Evolutionary conservation across 139 green algal genomes (phyloP), one percentile per base, ranked within the genome.

Genomic region (Chlamydomonas applanata): DNA sequence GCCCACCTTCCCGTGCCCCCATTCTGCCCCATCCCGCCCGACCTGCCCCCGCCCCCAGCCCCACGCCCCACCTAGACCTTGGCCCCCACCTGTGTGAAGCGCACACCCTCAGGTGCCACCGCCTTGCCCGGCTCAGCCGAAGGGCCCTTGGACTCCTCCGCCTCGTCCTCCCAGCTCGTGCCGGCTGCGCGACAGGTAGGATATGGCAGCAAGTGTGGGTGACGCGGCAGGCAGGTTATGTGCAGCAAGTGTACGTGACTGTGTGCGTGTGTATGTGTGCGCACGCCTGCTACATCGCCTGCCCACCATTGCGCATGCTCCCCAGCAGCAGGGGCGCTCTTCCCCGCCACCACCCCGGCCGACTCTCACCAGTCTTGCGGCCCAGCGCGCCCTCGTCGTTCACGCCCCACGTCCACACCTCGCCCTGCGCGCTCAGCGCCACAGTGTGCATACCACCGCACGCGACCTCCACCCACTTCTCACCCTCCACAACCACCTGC

Each of bases 321-420:
- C n/a, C n/a, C n/a, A n/a, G n/a, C n/a, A n/a, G n/a, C n/a, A n/a
- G n/a, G n/a, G n/a, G n/a, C n/a, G n/a, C n/a, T n/a, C n/a, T n/a
- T n/a, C n/a, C n/a, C n/a, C n/a, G n/a, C n/a, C n/a, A n/a, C n/a
- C 19, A 61, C 53, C 16, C 53, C 11, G 11, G 20, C 53, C n/a
- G 20, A 36, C 67, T 67, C 75, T 72, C 14, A 67, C 75, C 49
- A 62, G 69, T 79, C 79, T 82, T 82, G 74, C 93, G 82, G 13
- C 92, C 93, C 44, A 97, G 83, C n/a, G 89, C 91, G 4, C 93
- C 93, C 83, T 97, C 94, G 59, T 98, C 94, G 72, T 98, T 98
- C 24, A 97, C 91, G 22, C 94, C 94, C 87, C 88, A 95, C 0
- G 87, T 89, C 59, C 79, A 97, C 1, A 97, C 80, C 1, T 40